Evolutionary conservation across 805 yeast species (phyloP), one percentile per base, ranked within the genome.

Genomic region (Starmerella ratchasimensis): DNA sequence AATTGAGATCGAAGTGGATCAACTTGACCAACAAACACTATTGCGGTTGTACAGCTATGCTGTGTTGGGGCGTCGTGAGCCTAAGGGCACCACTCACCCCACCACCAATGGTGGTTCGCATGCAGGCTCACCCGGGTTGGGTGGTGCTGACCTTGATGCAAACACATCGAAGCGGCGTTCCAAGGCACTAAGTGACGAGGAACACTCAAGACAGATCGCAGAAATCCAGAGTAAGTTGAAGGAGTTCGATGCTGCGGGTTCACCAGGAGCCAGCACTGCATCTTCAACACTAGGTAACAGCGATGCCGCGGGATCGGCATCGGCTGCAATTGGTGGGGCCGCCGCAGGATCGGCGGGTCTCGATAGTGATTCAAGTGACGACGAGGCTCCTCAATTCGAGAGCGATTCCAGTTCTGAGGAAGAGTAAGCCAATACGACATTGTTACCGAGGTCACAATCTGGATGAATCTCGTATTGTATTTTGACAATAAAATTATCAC

Each of bases 1-100:
- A 63, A 90, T 90, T 44, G 98, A 90, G 64, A 69, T 90, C 43
- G 98, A 90, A 59, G 80, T 90, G 76, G 96, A 90, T 56, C 79
- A 79, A 59, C 68, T 90, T 49, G 94, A 82, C 51, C 83, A 82
- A 47, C 64, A 72, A 29, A 86, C 96, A 1, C 69, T 88, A 38
- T 62, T 81, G 56, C 80, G 81, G 53, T 65, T 90, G 45, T 88
- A 84, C 67, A 77, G 79, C 56, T 80, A 78, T 50, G 83, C 90
- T 48, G 80, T 78, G 15, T 34, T 50, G 21, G 45, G 44, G 43
- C 42, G 41, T n/a, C 43, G 44, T 7, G 52, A 46, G 37, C 42
- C 55, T 19, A 26, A 41, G 19, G 34, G 46, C 33, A 32, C 44
- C 31, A n/a, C 45, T 21, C 38, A 16, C 9, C 17, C 18, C 17